Base-by-base conservation (phyloP, 202 grass and related monocot species). In the Panicum hallii region DNA sequence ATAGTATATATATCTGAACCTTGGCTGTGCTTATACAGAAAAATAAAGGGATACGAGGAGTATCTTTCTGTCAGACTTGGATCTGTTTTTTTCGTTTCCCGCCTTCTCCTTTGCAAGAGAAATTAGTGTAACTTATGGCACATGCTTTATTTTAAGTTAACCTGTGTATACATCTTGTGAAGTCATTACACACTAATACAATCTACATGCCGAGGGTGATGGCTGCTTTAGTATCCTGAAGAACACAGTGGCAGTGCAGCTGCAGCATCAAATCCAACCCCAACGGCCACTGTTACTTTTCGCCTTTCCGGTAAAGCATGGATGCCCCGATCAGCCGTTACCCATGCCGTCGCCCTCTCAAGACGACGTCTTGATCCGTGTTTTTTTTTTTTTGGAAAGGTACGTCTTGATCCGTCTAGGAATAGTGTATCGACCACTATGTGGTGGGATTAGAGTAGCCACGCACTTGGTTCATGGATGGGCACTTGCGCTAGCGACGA, bases 1-100 rank as follows among this genome's bases (percentile, higher is more conserved):
- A 10, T 69, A 70, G 42, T 34, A 78, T 48, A 34, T 0, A 44
- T 26, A n/a, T n/a, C 40, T 17, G 34, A 78, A 32, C 48, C 23
- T 63, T 63, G 14, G 57, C 1, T 78, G 41, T 78, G 57, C 72
- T 16, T 42, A 26, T 42, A 56, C 2, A 41, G 10, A 56, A 14
- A 55, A 49, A 48, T 5, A 47, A 38, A 40, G 28, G 13, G 56
- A 8, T 34, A 7, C 2, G 14, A 20, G 44, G 43, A 45, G 58
- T 80, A 66, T 74, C 58, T 67, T 40, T 55, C 23, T 40, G 64
- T 67, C 83, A 85, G 83, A 60, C 43, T 19, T 70, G 22, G 30
- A 26, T 70, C 23, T 61, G 7, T 17, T 67, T 9, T 68, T 70
- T 48, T 16, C n/a, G n/a, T n/a, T n/a, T 0, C 1, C 4, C 36